These are phyloP conservation scores for Logfia minima DNA, from an alignment of 129 eudicot genomes.

Conservation along the genomic window DNA sequence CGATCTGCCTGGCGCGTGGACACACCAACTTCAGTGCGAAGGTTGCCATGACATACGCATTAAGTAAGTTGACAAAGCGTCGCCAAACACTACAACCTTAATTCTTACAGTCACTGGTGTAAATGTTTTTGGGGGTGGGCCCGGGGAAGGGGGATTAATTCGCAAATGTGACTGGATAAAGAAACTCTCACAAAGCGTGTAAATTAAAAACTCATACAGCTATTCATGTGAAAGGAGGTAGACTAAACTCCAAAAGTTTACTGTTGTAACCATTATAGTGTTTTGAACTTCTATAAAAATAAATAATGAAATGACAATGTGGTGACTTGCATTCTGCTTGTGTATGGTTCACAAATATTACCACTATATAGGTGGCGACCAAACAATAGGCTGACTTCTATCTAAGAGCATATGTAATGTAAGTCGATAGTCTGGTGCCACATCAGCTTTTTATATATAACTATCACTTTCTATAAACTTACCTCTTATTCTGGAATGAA, in stretches of 20 bases:
- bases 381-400: no score
- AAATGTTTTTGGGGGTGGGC: constrained; percentile 6
- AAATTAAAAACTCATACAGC: constrained; percentile 17
- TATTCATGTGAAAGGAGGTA: background rate
- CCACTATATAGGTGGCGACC: no score
- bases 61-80: constrained; percentile 58
- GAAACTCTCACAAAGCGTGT: background rate
- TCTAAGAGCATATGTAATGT: no score
- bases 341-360: no score
- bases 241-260: background rate
- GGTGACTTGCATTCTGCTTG: background rate
- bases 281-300: background rate
- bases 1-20: constrained; percentile 67
- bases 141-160: background rate
- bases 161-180: background rate
- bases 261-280: background rate
- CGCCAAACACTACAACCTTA: constrained; percentile 29
- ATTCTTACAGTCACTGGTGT: background rate
- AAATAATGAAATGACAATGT: background rate
- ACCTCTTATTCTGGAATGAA: no score
- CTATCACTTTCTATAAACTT: no score
- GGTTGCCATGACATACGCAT: constrained; percentile 71
- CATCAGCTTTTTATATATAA: no score
- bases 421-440: no score
- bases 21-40: constrained; percentile 69